phyloP scores from a whole-genome alignment of 352 stramenopile species.

The Globisporangium cystogenes region DNA sequence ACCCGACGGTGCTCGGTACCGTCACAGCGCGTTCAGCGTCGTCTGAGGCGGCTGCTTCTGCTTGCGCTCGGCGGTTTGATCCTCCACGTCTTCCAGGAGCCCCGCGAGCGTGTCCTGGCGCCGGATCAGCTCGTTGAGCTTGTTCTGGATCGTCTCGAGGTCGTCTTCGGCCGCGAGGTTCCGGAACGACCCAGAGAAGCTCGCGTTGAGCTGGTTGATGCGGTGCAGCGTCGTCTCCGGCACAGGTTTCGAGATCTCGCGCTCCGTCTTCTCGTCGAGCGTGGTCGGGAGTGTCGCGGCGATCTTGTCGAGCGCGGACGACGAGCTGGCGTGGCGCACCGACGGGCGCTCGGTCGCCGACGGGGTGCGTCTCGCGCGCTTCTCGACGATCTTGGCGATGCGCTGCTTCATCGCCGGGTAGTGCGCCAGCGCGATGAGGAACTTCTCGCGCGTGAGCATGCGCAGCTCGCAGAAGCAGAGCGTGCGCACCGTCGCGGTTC shows the following conservation, averaged over 20 bases:
- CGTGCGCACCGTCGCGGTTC: slow-evolving; percentile 58
- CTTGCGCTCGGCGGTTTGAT: slow-evolving; percentile 14
- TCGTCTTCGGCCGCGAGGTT: slow-evolving; percentile 59
- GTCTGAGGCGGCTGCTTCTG: slow-evolving; percentile 8
- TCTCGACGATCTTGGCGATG: slow-evolving; percentile 75
- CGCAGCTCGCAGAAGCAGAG: slow-evolving; percentile 70
- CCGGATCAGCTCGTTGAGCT: slow-evolving; percentile 51
- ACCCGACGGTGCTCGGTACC: background rate
- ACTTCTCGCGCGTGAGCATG: slow-evolving; percentile 56
- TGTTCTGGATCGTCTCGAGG: slow-evolving; percentile 69
- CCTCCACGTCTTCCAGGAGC: slow-evolving; percentile 41
- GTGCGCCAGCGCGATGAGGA: slow-evolving; percentile 41
- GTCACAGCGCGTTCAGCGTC: slow-evolving; percentile 2
- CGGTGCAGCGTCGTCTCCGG: slow-evolving; percentile 54
- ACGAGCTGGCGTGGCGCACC: slow-evolving; percentile 16
- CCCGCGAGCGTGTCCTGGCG: slow-evolving; percentile 41
- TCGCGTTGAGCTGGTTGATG: slow-evolving; percentile 87
- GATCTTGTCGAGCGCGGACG: slow-evolving; percentile 48
- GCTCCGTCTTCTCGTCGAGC: slow-evolving; percentile 47
- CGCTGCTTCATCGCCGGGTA: slow-evolving; percentile 60
- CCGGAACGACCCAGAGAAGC: slow-evolving; percentile 72
- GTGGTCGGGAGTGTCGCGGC: slow-evolving; percentile 24
- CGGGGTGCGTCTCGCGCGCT: slow-evolving; percentile 35
- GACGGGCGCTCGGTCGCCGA: slow-evolving; percentile 11
- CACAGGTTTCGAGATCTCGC: slow-evolving; percentile 36